Evolutionary conservation across 176 grass and related monocot genomes (phyloP).

Genomic region (Thinopyrum elongatum): DNA sequence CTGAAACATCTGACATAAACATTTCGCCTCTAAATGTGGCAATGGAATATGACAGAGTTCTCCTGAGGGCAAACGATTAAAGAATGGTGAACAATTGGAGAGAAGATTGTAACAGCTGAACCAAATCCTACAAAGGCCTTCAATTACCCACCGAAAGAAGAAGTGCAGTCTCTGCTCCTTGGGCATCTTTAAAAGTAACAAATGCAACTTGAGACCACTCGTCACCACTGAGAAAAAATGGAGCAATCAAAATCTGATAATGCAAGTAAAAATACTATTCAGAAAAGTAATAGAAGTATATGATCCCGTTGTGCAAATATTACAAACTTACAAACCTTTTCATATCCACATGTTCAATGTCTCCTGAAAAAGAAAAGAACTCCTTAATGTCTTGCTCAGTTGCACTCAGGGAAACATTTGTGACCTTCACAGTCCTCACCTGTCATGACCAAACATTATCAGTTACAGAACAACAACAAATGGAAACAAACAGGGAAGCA

Average conservation of each 20-base stretch:
- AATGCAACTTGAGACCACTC: slow-evolving; percentile 97
- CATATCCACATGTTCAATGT: slow-evolving; percentile 89
- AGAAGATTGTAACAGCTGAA: background rate
- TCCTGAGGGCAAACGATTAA: background rate
- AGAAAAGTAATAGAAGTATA: background rate
- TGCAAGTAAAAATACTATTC: background rate
- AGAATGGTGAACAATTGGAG: background rate
- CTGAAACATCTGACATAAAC: slow-evolving; percentile 13
- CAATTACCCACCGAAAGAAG: slow-evolving; percentile 82
- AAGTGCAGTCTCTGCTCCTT: slow-evolving; percentile 91
- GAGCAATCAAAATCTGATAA: background rate
- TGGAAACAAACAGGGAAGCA: slow-evolving; percentile 1
- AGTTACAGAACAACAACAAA: background rate
- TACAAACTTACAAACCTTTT: slow-evolving; percentile 50
- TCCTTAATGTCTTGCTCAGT: slow-evolving; percentile 86
- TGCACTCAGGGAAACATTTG: slow-evolving; percentile 79
- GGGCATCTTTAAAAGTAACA: slow-evolving; percentile 89
- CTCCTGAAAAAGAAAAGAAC: slow-evolving; percentile 96
- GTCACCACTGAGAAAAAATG: slow-evolving; percentile 53
- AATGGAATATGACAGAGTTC: background rate
- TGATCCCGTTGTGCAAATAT: background rate
- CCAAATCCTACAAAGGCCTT: background rate
- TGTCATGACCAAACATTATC: slow-evolving; percentile 24
- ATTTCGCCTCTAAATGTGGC: background rate
- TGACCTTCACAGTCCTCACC: slow-evolving; percentile 83